Base-by-base conservation (phyloP, 257 asterid genomes). In the Penstemon davidsonii region DNA sequence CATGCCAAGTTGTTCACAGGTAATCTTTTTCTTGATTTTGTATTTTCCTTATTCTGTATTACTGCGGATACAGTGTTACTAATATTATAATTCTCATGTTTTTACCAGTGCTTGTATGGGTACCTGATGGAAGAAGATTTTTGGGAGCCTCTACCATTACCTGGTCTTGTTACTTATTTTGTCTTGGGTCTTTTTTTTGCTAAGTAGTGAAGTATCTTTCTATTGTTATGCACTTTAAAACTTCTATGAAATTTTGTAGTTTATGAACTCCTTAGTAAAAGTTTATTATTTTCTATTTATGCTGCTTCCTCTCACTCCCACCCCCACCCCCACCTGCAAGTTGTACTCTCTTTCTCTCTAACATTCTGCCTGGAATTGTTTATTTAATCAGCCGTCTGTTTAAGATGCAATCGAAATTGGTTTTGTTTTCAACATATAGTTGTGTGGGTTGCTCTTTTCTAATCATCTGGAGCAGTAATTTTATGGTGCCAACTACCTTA, bases 1-100 rank as follows among this genome's bases (percentile, higher is more conserved):
- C 80, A 46, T 60, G 59, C 80, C 83, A 55, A 73, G 81, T 83
- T 75, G 75, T 77, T 75, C 62, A 62, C 78, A 66, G 83, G 81
- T 75, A 81, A 39, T 33, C 5, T 42, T 6, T 5, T 4, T 12
- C 55, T 2, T 6, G 45, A 15, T 40, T 72, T 49, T 25, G 41
- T 45, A 44, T 6, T 55, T 7, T 5, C 4, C 45, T 25, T 6
- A 9, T 63, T 33, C 12, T 4, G 40, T 3, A 36, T 55, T 43
- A 4, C 37, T 55, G 52, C 66, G 7, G 64, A 2, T 10, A 13
- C 1, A 41, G 38, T 18, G 62, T 36, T 38, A 5, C 50, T 72
- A 41, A 82, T 62, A 0, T 49, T 25, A 13, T 68, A n/a, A 36
- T 47, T 40, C 62, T 44, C 0, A 19, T 56, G 25, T 42, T 60